phyloP scores from a whole-genome alignment of 176 grass and related monocot species.

The Tillandsia leiboldiana region DNA sequence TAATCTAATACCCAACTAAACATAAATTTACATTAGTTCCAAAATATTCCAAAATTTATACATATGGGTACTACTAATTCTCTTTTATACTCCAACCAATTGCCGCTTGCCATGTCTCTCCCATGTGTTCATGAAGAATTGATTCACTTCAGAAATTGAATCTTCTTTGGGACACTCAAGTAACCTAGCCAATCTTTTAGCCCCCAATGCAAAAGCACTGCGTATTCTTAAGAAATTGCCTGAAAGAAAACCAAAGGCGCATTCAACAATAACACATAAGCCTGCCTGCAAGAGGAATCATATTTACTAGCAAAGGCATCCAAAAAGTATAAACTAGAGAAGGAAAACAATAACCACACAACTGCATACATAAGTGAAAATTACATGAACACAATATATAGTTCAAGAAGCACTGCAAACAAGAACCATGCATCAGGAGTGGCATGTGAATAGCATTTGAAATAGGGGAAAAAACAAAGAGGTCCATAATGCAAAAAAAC shows the following conservation, averaged over 20 bases:
- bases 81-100: slow-evolving; percentile 7
- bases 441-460: no score
- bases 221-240: slow-evolving; percentile 97
- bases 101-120: slow-evolving; percentile 53
- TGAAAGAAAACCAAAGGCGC: slow-evolving; percentile 23
- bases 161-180: slow-evolving; percentile 69
- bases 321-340: neutral
- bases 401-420: no score
- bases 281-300: neutral
- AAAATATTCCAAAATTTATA: no score
- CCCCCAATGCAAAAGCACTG: slow-evolving; percentile 80
- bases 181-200: slow-evolving; percentile 56
- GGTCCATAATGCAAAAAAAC: no score
- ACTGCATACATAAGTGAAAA: neutral
- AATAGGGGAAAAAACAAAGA: no score
- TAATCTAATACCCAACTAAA: no score
- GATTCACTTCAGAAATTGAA: slow-evolving; percentile 53
- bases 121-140: slow-evolving; percentile 82
- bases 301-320: neutral
- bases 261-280: slow-evolving; percentile 3
- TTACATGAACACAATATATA: no score
- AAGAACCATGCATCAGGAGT: no score
- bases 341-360: neutral
- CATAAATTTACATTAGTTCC: no score
- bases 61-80: no score